phyloP scores from a whole-genome alignment of 2,329 filamentous ascomycete genomes.

The Lasiodiplodia hormozganensis region DNA sequence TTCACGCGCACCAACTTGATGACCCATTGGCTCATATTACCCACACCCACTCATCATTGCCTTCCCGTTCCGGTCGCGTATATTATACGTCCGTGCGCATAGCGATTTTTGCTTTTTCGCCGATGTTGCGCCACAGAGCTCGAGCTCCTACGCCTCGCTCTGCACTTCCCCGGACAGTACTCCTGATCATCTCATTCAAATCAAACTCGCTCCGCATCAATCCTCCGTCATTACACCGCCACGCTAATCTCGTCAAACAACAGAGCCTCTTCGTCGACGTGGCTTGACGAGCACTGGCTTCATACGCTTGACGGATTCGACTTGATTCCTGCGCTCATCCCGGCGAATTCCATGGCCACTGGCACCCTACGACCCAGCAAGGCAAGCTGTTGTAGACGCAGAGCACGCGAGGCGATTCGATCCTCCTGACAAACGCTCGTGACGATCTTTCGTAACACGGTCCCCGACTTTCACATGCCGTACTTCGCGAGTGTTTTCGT shows the following conservation, averaged over 20 bases:
- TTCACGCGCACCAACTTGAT: conserved; percentile 20
- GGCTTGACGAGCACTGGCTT: conserved; percentile 15
- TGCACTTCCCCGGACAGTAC: conserved; percentile 4
- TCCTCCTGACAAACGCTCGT: neutral
- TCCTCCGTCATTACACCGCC: conserved; percentile 13
- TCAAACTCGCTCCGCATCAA: conserved; percentile 2
- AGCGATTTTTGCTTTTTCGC: conserved; percentile 10
- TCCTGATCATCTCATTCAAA: conserved; percentile 18
- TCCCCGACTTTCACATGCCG: neutral
- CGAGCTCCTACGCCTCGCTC: conserved; percentile 6
- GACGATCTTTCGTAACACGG: neutral
- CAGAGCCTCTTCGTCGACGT: neutral
- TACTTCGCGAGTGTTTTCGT: neutral
- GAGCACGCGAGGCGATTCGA: neutral
- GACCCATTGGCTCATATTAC: conserved; percentile 1
- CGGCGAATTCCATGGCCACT: neutral
- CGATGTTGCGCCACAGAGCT: conserved; percentile 9
- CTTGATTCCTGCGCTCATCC: neutral
- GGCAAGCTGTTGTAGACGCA: neutral
- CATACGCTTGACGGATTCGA: neutral
- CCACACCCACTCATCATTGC: conserved; percentile 9
- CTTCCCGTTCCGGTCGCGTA: conserved; percentile 12
- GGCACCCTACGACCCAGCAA: neutral
- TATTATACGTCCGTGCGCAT: conserved; percentile 17
- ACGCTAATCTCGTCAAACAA: conserved; percentile 19